Conservation (phyloP, 768 basidiomycete genomes). For the Tephrocybe sp. region DNA sequence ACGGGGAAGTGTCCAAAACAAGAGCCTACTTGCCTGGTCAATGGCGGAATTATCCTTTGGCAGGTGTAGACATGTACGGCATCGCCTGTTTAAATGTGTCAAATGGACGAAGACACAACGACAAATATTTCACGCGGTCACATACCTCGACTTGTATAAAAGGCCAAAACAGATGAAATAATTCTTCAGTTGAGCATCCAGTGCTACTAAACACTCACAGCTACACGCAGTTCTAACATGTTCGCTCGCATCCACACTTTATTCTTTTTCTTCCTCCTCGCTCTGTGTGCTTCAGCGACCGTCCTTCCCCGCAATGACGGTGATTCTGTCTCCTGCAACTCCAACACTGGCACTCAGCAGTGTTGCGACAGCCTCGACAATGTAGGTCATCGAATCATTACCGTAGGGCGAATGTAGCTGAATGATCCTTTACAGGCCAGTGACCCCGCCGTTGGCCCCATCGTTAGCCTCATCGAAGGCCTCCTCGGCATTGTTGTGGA, state of each 20-base stretch:
- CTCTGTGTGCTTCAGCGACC: constrained; percentile 5
- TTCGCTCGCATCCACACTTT: constrained; percentile 13
- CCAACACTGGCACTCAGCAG: constrained; percentile 6
- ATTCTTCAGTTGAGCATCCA: constrained; percentile 3
- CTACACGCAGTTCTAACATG: constrained; percentile 3
- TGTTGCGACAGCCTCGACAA: constrained; percentile 2
- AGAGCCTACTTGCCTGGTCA: no score
- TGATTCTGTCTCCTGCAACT: not conserved
- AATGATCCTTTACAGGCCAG: not conserved
- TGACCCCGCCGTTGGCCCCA: constrained; percentile 4
- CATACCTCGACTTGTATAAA: constrained; percentile 3
- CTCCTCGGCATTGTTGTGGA: constrained; percentile 8
- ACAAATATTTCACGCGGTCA: not conserved
- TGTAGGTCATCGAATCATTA: no score
- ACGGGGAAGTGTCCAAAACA: no score
- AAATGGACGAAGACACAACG: not conserved
- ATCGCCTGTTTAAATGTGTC: not conserved
- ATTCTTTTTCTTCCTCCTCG: constrained; percentile 11
- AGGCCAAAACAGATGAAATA: not conserved
- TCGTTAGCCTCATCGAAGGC: no score
- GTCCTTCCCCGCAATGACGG: constrained; percentile 5
- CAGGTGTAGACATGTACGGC: no score
- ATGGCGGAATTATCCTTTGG: no score
- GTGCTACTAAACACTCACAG: constrained; percentile 6
- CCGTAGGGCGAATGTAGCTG: no score